Base-by-base conservation (phyloP, 2,329 filamentous ascomycete genomes). In the Diaporthe amygdali region DNA sequence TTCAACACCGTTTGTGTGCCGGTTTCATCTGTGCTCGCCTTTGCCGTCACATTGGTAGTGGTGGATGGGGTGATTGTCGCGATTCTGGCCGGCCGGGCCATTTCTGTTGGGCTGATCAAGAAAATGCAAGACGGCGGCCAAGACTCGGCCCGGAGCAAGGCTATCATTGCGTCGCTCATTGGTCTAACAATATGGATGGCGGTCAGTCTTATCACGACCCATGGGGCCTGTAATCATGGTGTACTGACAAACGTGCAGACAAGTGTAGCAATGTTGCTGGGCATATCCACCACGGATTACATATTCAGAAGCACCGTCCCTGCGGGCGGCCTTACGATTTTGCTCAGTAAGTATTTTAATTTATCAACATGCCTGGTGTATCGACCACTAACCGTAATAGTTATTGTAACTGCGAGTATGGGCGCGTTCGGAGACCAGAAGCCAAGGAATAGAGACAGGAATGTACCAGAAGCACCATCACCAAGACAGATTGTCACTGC, bases 171-270 rank as follows among this genome's bases (percentile, higher is more conserved):
- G 1, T 78, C 84, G 22, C 79, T 86, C 27, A 75, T 81, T 55
- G 86, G 83, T 17, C 78, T 89, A 69, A 82, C 80, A n/a, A 76
- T 88, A 39, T 90, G 88, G 88, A 87, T 84, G 66, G 86, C 81
- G 75, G 87, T 89, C 76, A 78, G 87, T 85, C 20, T 37, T 39
- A 27, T 32, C 27, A 22, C 34, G 10, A 32, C 22, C 20, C 17
- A 32, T 25, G 2, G 2, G 2, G 10, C 54, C 30, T 25, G 44
- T 73, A 27, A 37, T n/a, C 37, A 59, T 32, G 9, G 46, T 22
- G 74, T 61, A 75, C 74, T 69, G 27, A 71, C 73, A 75, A 54
- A 74, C 61, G 15, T 72, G 12, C 67, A 89, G 87, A 82, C 83
- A 71, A 90, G 88, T 74, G 81, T 85, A 9, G 81, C 84, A 10